Base-by-base conservation (phyloP, 2,329 filamentous ascomycete genomes). In the Alternaria sp. region DNA sequence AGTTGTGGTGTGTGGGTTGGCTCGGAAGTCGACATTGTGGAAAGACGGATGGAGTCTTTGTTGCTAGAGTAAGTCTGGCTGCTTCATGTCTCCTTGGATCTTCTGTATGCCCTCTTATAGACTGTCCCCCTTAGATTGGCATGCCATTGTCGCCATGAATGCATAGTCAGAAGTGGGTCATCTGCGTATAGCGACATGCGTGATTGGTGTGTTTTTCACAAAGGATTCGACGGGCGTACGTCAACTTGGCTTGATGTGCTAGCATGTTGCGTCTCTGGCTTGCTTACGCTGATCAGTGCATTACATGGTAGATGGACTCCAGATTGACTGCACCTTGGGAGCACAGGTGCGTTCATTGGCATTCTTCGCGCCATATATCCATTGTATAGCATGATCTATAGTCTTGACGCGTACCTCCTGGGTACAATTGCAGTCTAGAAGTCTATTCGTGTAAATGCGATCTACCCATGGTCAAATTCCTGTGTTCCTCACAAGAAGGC, bases 401-500 rank as follows among this genome's bases (percentile, higher is more conserved):
- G 25, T 28, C 32, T 11, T 50, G 28, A 50, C n/a, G 28, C n/a
- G 12, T 50, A 13, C 46, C 46, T 17, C 26, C 46, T 26, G 26
- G 23, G 6, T n/a, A 26, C 17, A 17, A 49, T 28, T 17, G 23
- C 13, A 30, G 46, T 17, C 25, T 50, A 19, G n/a, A 50, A 19
- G 5, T 26, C n/a, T 28, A 23, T 10, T 9, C 46, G 25, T 50
- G 19, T 50, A 19, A 13, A 50, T 30, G 25, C 12, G n/a, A 23
- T 30, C 5, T 30, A 8, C 10, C 13, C 46, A 9, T 17, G 12
- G 32, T 46, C 8, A 5, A 28, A 32, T 23, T 15, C 15, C n/a
- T 47, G 21, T 7, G 2, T 23, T n/a, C 15, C 8, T 70, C 47
- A 77, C 47, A 77, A 54, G 44, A 77, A 77, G 17, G 70, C 70